A percentile compares a stretch with the other conserved stretches of the same genome.
Conservation (phyloP, 768 basidiomycete species). For the Termitomyces sp. region DNA sequence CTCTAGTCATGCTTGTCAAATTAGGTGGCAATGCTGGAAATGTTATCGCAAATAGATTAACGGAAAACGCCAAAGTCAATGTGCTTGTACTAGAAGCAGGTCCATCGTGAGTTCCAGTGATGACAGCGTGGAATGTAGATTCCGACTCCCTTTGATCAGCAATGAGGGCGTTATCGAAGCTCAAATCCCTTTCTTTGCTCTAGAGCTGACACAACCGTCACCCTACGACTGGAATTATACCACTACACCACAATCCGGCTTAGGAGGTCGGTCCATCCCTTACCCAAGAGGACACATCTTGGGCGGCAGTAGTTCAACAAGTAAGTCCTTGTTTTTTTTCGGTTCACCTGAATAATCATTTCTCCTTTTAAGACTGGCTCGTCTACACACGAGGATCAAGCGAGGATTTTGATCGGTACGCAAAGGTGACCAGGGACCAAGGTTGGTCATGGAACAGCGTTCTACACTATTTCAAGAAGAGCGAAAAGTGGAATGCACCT, state of each 20-base stretch:
- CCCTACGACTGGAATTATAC: slow-evolving; percentile 22
- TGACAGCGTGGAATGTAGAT: not conserved
- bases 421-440: slow-evolving; percentile 16
- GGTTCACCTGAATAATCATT: not conserved
- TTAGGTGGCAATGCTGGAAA: slow-evolving; percentile 10
- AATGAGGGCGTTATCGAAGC: slow-evolving; percentile 11
- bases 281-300: slow-evolving; percentile 19
- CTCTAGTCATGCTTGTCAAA: not conserved
- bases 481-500: slow-evolving; percentile 21
- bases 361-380: slow-evolving; percentile 4
- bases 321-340: slow-evolving; percentile 4
- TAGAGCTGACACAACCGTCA: slow-evolving; percentile 4
- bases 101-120: slow-evolving; percentile 10
- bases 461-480: slow-evolving; percentile 12
- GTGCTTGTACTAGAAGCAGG: slow-evolving; percentile 22
- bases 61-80: slow-evolving; percentile 12
- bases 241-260: slow-evolving; percentile 15
- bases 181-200: slow-evolving; percentile 12
- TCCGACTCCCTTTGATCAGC: not conserved
- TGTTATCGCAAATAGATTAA: slow-evolving; percentile 18
- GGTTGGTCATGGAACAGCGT: slow-evolving; percentile 24
- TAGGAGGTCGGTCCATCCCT: slow-evolving; percentile 13
- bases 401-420: slow-evolving; percentile 20
- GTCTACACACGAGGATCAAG: slow-evolving; percentile 18
- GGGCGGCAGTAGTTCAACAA: slow-evolving; percentile 20